Evolutionary conservation across 2,329 filamentous ascomycete genomes (phyloP), one percentile per base, ranked within the genome.

Genomic region (Pseudophaeomoniella oleicola): DNA sequence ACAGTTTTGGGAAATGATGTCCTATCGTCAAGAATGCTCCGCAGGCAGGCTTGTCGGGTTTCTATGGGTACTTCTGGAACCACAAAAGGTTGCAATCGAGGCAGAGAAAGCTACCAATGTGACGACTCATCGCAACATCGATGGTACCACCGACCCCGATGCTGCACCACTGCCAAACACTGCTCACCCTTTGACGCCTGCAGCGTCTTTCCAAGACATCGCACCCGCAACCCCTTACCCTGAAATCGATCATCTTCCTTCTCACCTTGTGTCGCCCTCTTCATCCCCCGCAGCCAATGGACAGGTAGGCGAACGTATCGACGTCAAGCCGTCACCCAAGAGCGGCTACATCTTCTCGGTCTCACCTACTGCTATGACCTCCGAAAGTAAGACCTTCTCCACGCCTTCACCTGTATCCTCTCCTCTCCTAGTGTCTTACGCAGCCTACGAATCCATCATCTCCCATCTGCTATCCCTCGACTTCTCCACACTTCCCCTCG

Each of bases 1-100:
- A n/a, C 78, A 87, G 46, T 98, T 98, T 51, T 98, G 90, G 90
- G 90, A 98, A 43, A 81, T 93, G 71, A 96, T 98, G 88, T 80
- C 87, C 0, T 96, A 83, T 52, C 71, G 90, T 39, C 90, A 96
- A 54, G 90, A 98, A 53, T 98, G 90, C 52, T 94, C 87, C 1
- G 84, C 86, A 19, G 92, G 90, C 0, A 71, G 87, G 13, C 69
- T 94, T 51, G 92, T 94, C 0, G 92, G 92, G 0, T 98, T 98
- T 47, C 69, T 96, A 16, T 98, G 92, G 88, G 63, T 94, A 16
- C 78, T 94, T 0, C 81, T 94, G 22, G 22, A 27, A 27, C 22
- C 9, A 9, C 22, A 27, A n/a, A 27, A 27, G n/a, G 22, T 27
- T n/a, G 22, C 22, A 27, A 27, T 27, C 22, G 6, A 6, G 9